phyloP scores from a whole-genome alignment of 176 grass and related monocot genomes.

The Carex littledalei region DNA sequence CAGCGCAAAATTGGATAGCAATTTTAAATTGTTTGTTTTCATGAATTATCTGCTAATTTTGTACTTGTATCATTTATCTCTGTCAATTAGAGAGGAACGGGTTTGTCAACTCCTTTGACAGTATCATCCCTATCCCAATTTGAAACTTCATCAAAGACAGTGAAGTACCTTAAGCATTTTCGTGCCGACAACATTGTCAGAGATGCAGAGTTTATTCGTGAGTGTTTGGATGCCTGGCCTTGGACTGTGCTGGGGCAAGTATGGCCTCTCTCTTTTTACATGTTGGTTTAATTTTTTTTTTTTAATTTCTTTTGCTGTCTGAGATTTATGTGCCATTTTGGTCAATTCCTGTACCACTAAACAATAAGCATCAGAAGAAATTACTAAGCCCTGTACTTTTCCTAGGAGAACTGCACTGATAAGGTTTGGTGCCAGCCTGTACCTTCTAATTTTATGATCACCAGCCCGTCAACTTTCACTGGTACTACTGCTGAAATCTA shows the following conservation, averaged over 20 bases:
- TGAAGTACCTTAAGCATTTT: slow-evolving; percentile 81
- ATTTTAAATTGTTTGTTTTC: not conserved
- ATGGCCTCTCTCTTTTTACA: slow-evolving; percentile 25
- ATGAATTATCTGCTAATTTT: slow-evolving; percentile 9
- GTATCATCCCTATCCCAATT: slow-evolving; percentile 88
- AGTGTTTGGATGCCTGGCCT: slow-evolving; percentile 51
- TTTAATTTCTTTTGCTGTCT: not conserved
- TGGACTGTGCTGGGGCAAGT: slow-evolving; percentile 95
- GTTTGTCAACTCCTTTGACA: slow-evolving; percentile 76
- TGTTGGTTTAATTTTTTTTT: not conserved
- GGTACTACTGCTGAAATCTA: not conserved
- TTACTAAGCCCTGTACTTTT: not conserved
- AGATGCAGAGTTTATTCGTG: slow-evolving; percentile 84
- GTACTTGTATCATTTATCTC: not conserved
- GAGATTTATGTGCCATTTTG: not conserved
- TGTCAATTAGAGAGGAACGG: slow-evolving; percentile 63
- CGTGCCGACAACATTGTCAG: slow-evolving; percentile 93
- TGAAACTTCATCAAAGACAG: slow-evolving; percentile 41
- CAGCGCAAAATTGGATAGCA: not conserved
- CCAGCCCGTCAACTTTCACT: not conserved
- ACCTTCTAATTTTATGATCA: not conserved
- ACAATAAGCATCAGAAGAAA: not conserved
- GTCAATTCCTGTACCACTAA: not conserved
- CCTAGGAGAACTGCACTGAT: not conserved
- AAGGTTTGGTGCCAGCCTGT: not conserved